phyloP scores from a whole-genome alignment of 495 filamentous ascomycete species.

The Penicillium diatomitis region DNA sequence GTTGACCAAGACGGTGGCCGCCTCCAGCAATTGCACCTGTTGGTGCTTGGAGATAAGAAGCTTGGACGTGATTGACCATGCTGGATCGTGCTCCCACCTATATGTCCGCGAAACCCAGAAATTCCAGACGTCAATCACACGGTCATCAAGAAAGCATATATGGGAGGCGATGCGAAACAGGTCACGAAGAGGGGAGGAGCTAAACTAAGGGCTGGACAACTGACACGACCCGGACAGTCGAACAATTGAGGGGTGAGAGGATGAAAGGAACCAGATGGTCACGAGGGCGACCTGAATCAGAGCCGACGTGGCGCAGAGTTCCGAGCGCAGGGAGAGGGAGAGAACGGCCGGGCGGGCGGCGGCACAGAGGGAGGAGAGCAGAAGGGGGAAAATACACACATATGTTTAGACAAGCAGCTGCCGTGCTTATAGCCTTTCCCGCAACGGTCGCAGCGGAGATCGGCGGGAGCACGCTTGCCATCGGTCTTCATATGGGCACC shows the following conservation, averaged over 20 bases:
- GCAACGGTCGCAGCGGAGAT: conserved; percentile 94
- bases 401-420: conserved; percentile 99
- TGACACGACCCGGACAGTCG: too few species aligned
- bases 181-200: conserved; percentile 7
- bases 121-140: conserved; percentile 35
- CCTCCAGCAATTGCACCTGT: conserved; percentile 95
- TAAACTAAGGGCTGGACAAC: neutral
- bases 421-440: conserved; percentile 99
- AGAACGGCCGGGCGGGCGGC: conserved; percentile 28
- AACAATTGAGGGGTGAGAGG: too few species aligned
- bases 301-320: conserved; percentile 38
- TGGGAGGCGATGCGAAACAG: neutral
- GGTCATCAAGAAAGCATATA: too few species aligned
- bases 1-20: conserved; percentile 83
- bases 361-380: too few species aligned
- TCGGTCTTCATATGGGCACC: conserved; percentile 72
- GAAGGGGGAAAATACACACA: conserved; percentile 67
- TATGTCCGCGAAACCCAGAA: conserved; percentile 29
- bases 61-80: conserved; percentile 97
- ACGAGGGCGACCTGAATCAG: conserved; percentile 40
- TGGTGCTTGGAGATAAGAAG: conserved; percentile 98
- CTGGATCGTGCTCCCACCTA: conserved; percentile 99
- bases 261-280: conserved; percentile 21
- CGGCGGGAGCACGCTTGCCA: conserved; percentile 64
- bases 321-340: conserved; percentile 22